These are phyloP conservation scores for Fistulinella prunicolor DNA, from an alignment of 768 basidiomycete genomes.

Conservation along the genomic window DNA sequence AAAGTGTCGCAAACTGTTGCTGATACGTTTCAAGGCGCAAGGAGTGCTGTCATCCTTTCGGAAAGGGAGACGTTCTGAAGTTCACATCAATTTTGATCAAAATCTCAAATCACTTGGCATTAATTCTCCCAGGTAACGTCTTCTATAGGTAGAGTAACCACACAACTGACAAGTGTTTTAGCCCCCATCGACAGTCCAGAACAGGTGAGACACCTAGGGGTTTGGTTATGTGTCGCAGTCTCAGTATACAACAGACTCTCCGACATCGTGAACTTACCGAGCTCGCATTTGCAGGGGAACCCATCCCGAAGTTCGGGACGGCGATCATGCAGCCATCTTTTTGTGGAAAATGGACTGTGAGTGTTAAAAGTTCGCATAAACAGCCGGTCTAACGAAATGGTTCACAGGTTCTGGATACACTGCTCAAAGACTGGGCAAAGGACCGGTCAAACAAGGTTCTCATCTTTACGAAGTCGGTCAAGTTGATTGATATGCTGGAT, in stretches of 20 bases:
- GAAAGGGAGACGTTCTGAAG: conserved; percentile 58
- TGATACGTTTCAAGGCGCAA: conserved; percentile 46
- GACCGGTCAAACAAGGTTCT: conserved; percentile 80
- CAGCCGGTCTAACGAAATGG: background rate
- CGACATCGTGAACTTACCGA: conserved; percentile 62
- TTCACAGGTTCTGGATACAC: conserved; percentile 61
- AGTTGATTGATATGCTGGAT: conserved; percentile 81
- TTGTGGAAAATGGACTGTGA: conserved; percentile 84
- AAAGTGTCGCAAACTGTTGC: background rate
- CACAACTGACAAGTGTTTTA: conserved; percentile 27
- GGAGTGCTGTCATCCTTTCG: conserved; percentile 51
- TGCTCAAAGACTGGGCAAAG: conserved; percentile 66
- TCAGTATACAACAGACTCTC: conserved; percentile 31
- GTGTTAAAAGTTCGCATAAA: conserved; percentile 22
- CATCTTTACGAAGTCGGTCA: conserved; percentile 91
- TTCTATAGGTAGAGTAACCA: background rate
- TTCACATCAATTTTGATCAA: conserved; percentile 83
- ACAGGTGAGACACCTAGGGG: conserved; percentile 43
- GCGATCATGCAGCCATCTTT: conserved; percentile 62
- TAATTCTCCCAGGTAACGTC: conserved; percentile 75
- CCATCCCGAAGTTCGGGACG: conserved; percentile 56
- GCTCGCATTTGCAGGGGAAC: conserved; percentile 57
- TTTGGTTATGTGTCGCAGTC: background rate
- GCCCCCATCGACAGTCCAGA: conserved; percentile 67
- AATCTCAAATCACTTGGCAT: conserved; percentile 81